Evolutionary conservation across 2,329 filamentous ascomycete species (phyloP), one percentile per base, ranked within the genome.

Genomic region (Plenodomus biglobosus): DNA sequence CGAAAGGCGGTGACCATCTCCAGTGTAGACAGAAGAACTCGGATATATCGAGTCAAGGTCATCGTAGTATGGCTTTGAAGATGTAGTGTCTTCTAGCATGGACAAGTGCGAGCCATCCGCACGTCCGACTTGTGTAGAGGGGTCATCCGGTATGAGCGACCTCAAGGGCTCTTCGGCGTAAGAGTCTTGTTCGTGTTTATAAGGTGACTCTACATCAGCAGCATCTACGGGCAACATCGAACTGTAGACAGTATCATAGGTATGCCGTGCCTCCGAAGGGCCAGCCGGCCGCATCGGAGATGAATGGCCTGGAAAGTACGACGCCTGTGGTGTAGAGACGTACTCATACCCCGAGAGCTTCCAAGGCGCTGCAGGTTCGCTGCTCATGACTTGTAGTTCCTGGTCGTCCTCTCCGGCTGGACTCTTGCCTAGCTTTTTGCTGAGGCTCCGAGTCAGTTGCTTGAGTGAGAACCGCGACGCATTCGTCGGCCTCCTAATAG

Each of bases 381-480:
- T 37, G 6, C 46, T 52, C 8, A 43, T 49, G 4, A 42, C 35
- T 15, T 48, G 49, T 8, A 70, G 41, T 5, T 69, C 57, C 18
- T 67, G 36, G 42, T 69, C 66, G 38, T 66, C 49, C 7, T 8
- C 22, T 2, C 41, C 38, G 6, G 60, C 55, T 3, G 50, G 46
- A 1, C 46, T 44, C 34, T 59, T 68, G 1, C 42, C 56, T 4
- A 69, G 44, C 39, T 52, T 65, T 19, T 58, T 63, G 1, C 64
- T 66, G 11, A 71, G 50, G 3, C 46, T 64, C 6, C 65, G 62
- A 15, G 65, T 66, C 10, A 71, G 57, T 36, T 64, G 58, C 36
- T 58, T 69, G 13, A 71, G 32, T 1, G 66, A 70, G 38, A 69
- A 69, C 3, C 63, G 62, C 13, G 65, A 60, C 3, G 69, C 66